Percentiles rank a stretch among this genome's conserved stretches.
Evolutionary conservation across 2,329 filamentous ascomycete genomes (phyloP).

Genomic region (Alternaria sp.): DNA sequence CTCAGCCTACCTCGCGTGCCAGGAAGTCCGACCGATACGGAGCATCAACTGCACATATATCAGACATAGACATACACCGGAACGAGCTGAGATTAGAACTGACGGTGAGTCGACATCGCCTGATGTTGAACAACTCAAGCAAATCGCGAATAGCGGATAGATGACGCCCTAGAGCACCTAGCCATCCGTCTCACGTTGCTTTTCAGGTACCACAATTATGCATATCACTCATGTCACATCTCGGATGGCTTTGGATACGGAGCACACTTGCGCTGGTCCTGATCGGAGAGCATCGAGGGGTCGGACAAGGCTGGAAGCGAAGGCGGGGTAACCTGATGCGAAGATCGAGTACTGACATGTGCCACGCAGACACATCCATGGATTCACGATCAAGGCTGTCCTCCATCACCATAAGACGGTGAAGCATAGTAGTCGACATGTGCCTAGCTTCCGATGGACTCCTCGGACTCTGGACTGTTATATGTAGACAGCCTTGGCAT

Average conservation of each 20-base stretch:
- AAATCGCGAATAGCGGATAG: neutral
- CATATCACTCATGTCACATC: neutral
- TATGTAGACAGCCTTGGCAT: constrained; percentile 13
- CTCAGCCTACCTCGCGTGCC: neutral
- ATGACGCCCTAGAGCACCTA: neutral
- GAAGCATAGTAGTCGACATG: neutral
- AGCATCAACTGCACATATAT: neutral
- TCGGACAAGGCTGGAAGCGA: constrained; percentile 2
- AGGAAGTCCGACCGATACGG: neutral
- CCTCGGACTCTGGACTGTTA: neutral
- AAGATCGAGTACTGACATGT: neutral
- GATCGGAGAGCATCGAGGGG: constrained; percentile 3
- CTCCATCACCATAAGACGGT: constrained; percentile 1
- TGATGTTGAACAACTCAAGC: neutral
- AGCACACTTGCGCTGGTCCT: neutral
- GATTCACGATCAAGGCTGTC: neutral
- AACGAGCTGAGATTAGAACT: neutral
- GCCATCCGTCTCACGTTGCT: neutral
- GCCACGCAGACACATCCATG: neutral
- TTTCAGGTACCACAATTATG: neutral
- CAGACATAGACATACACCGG: neutral
- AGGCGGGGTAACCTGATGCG: constrained; percentile 10
- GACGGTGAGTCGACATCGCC: neutral
- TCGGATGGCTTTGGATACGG: neutral
- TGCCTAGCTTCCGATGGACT: constrained; percentile 2